Evolutionary conservation across 805 yeast species (phyloP), one percentile per base, ranked within the genome.

Genomic region (Yamadazyma kitorensis): DNA sequence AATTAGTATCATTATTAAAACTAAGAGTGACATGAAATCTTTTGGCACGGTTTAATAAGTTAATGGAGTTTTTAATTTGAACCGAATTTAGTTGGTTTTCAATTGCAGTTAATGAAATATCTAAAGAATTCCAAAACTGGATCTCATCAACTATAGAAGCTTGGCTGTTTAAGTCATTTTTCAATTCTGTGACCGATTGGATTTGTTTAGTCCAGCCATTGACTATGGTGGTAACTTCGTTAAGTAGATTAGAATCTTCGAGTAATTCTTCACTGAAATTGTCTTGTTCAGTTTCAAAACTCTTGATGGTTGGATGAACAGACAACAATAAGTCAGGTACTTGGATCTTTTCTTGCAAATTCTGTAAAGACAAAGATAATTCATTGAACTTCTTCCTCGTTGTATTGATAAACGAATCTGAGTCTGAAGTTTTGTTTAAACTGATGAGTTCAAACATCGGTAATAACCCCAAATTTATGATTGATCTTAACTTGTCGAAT

Each of bases 21-120:
- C 82, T 71, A n/a, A 78, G 74, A 0, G 89, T 80, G 1, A 86
- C 80, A 52, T 85, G 94, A 50, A 80, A 85, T 43, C 97, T 67
- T 45, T 85, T 88, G 2, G 88, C 87, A 11, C 70, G 61, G 39
- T 76, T 74, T 36, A 89, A 63, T 0, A 84, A 61, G 1, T 73
- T 76, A 10, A 87, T 56, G 0, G 93, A 77, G 6, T 73, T 53
- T 14, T 57, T 60, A 1, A 86, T 74, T 22, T 76, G 80, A 0
- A 69, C 66, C 1, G 75, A 62, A 3, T 67, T 55, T 1, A 85
- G 55, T 50, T 87, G 95, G 1, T 65, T 63, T 34, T 75, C 73
- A 1, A 85, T 67, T 1, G 78, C 61, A 2, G 46, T 37, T 27
- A 89, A 61, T 0, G 86, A 80, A 2, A 57, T 50, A 47, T 85